Evolutionary conservation across 495 filamentous ascomycete genomes (phyloP).

Genomic region (Penicillium chermesinum): DNA sequence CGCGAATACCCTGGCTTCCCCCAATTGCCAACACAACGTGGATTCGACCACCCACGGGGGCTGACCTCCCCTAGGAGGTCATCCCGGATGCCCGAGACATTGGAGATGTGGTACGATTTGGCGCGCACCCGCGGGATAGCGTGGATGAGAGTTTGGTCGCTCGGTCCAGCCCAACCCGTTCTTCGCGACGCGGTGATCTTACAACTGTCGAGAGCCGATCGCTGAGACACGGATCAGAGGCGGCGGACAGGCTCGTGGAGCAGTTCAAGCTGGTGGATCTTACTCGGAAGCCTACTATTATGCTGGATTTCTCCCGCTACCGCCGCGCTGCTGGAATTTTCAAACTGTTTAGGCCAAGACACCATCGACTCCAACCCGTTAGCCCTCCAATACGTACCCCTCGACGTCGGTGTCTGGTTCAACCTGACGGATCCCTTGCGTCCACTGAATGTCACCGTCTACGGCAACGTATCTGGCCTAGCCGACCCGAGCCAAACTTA

Average conservation of each 20-base stretch:
- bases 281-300: conserved; percentile 20
- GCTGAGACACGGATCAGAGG: conserved; percentile 13
- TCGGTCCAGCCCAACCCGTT: conserved; percentile 9
- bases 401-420: conserved; percentile 67
- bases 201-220: conserved; percentile 9
- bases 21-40: conserved; percentile 35
- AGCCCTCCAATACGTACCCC: conserved; percentile 76
- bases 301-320: conserved; percentile 18
- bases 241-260: conserved; percentile 6
- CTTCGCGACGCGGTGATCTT: conserved; percentile 8
- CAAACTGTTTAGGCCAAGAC: conserved; percentile 72
- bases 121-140: conserved; percentile 12
- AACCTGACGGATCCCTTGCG: conserved; percentile 55
- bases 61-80: conserved; percentile 48
- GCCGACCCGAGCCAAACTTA: conserved; percentile 35
- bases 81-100: conserved; percentile 31
- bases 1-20: conserved; percentile 9
- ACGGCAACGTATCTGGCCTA: conserved; percentile 81
- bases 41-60: conserved; percentile 40
- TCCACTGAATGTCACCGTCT: conserved; percentile 73
- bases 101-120: conserved; percentile 32
- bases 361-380: conserved; percentile 48
- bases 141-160: not conserved
- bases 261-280: conserved; percentile 14
- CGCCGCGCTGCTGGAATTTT: conserved; percentile 66